Conservation (phyloP, 2,329 filamentous ascomycete genomes). For the Calycina marina region DNA sequence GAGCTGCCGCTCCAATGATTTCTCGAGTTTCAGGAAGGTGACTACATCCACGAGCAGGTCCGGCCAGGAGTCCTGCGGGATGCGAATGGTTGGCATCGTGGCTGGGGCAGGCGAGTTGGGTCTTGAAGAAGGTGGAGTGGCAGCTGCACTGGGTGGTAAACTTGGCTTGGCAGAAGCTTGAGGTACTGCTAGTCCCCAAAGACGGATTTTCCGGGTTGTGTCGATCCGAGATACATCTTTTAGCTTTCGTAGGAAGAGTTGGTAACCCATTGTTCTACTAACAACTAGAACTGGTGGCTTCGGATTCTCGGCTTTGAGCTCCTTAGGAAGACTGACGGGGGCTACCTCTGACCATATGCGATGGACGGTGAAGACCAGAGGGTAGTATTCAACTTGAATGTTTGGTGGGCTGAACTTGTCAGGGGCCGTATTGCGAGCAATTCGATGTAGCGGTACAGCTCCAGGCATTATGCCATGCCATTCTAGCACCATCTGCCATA, state of each 20-base stretch:
- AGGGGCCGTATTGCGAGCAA: constrained; percentile 60
- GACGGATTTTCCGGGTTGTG: constrained; percentile 55
- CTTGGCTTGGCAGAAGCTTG: constrained; percentile 16
- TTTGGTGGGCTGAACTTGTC: constrained; percentile 43
- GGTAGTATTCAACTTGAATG: constrained; percentile 69
- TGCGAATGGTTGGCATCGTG: constrained; percentile 6
- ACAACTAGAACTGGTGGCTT: constrained; percentile 52
- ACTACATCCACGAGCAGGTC: constrained; percentile 33
- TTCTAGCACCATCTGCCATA: constrained; percentile 65
- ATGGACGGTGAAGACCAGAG: constrained; percentile 72
- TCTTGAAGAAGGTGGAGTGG: constrained; percentile 24
- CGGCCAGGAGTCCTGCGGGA: constrained; percentile 26
- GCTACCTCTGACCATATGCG: constrained; percentile 53
- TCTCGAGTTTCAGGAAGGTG: constrained; percentile 46
- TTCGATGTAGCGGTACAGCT: constrained; percentile 58
- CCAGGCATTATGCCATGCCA: constrained; percentile 69
- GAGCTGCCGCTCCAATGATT: constrained; percentile 48
- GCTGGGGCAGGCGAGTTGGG: constrained; percentile 15
- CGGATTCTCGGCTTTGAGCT: constrained; percentile 44
- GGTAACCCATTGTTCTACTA: constrained; percentile 54
- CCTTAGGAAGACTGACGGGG: constrained; percentile 38
- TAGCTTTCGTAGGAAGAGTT: constrained; percentile 60
- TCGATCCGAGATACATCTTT: constrained; percentile 59
- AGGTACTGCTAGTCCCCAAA: constrained; percentile 27
- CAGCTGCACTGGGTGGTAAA: constrained; percentile 28